Conservation (phyloP, 1,139 yeast species). For the Hansenula sp. region DNA sequence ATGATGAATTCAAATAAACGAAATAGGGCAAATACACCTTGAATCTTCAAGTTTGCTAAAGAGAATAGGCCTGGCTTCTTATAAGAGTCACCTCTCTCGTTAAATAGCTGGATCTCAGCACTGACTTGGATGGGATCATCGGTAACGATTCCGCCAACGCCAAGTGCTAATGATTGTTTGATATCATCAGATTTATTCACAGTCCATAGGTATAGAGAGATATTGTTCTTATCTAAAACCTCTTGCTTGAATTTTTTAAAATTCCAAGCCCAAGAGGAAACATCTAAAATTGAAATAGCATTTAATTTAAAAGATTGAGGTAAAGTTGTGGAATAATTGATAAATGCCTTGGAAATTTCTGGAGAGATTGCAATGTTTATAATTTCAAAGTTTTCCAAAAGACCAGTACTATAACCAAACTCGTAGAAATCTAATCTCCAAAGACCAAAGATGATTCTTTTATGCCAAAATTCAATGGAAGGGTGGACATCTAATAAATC, state of each 20-base stretch:
- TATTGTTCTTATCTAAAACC: constrained; percentile 35
- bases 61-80: background rate
- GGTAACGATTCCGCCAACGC: constrained; percentile 19
- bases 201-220: constrained; percentile 79
- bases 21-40: constrained; percentile 6
- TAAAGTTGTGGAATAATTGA: constrained; percentile 27
- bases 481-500: constrained; percentile 43
- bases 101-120: background rate
- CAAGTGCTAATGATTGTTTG: constrained; percentile 7
- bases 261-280: constrained; percentile 37
- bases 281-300: constrained; percentile 40
- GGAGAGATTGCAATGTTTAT: constrained; percentile 50
- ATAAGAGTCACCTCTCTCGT: background rate
- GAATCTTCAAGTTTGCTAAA: background rate
- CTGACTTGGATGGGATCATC: constrained; percentile 8
- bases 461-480: constrained; percentile 64
- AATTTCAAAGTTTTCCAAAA: constrained; percentile 40
- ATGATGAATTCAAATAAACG: constrained; percentile 19
- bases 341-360: constrained; percentile 28
- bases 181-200: constrained; percentile 40
- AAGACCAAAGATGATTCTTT: constrained; percentile 68
- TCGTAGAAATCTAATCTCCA: constrained; percentile 73
- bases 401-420: constrained; percentile 39
- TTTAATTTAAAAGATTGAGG: constrained; percentile 34
- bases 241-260: constrained; percentile 34